phyloP scores from a whole-genome alignment of 1,284 basidiomycete species.

The Phlebopus sp. region DNA sequence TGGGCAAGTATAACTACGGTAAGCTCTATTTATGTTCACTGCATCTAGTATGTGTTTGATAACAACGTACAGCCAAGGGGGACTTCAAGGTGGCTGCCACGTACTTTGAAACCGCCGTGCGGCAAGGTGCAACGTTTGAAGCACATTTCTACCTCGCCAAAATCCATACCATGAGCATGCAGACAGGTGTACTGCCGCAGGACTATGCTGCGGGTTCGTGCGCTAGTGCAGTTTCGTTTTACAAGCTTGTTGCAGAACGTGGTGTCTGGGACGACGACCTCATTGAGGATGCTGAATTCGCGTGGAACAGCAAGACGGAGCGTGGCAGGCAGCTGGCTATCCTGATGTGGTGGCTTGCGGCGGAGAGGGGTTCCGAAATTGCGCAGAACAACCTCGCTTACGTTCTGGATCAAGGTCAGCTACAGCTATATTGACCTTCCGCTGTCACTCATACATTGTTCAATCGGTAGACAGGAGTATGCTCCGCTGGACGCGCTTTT shows the following conservation, averaged over 20 bases:
- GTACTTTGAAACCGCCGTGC: constrained; percentile 80
- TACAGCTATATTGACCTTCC: not conserved
- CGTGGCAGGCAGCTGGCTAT: constrained; percentile 71
- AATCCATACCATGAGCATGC: constrained; percentile 65
- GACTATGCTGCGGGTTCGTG: constrained; percentile 67
- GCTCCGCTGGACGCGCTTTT: constrained; percentile 65
- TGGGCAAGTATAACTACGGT: constrained; percentile 86
- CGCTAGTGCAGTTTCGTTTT: constrained; percentile 83
- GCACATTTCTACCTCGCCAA: constrained; percentile 89
- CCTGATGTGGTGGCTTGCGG: constrained; percentile 91
- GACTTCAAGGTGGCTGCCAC: constrained; percentile 63
- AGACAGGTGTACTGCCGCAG: constrained; percentile 35
- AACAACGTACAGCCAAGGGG: constrained; percentile 48
- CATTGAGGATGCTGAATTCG: constrained; percentile 77
- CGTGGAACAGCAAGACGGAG: constrained; percentile 73
- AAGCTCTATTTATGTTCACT: constrained; percentile 25
- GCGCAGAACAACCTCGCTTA: constrained; percentile 97
- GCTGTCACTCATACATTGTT: not conserved
- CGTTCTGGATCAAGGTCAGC: constrained; percentile 83
- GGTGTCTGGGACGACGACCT: constrained; percentile 87
- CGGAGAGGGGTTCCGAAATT: constrained; percentile 88
- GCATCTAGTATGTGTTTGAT: not conserved
- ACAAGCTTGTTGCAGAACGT: constrained; percentile 85
- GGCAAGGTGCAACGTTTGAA: constrained; percentile 86
- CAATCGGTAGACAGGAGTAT: constrained; percentile 64